Percentiles rank a stretch among this genome's conserved stretches.
These are phyloP conservation scores for Aspergillus avenaceus DNA, from an alignment of 495 filamentous ascomycete genomes.

Conservation along the genomic window DNA sequence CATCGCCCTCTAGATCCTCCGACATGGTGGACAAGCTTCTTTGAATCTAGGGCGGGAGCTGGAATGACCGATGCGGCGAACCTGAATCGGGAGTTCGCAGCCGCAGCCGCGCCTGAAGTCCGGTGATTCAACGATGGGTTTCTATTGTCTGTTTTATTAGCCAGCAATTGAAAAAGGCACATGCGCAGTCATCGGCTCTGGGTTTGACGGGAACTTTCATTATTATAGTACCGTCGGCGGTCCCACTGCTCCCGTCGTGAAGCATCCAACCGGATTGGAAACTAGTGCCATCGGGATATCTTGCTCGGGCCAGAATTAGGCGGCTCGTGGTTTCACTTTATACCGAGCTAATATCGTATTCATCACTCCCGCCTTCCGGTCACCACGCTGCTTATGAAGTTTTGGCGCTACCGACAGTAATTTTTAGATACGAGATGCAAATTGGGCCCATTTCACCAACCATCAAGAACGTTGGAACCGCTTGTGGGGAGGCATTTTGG, in stretches of 20 bases:
- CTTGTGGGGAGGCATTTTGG: conserved; percentile 1
- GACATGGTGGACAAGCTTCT: conserved; percentile 83
- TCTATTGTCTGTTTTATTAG: neutral
- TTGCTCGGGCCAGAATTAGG: neutral
- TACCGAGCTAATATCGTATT: neutral
- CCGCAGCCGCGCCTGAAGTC: conserved; percentile 37
- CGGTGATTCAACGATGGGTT: conserved; percentile 21
- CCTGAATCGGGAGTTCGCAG: conserved; percentile 34
- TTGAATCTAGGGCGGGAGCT: conserved; percentile 48
- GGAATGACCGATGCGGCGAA: conserved; percentile 26
- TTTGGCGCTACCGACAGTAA: neutral
- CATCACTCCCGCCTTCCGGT: neutral
- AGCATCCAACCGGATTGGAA: neutral
- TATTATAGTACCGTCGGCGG: too few relatives aligned
- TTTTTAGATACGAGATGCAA: neutral
- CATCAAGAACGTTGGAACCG: neutral
- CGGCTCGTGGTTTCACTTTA: neutral
- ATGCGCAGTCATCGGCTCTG: neutral
- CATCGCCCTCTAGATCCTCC: conserved; percentile 87
- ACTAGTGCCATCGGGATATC: neutral
- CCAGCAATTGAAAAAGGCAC: too few relatives aligned
- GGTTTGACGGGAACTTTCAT: too few relatives aligned
- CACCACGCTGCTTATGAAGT: neutral
- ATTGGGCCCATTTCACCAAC: neutral
- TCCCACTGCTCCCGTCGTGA: too few relatives aligned